Conservation (phyloP, 768 basidiomycete species). For the Nidularia pulvinata region DNA sequence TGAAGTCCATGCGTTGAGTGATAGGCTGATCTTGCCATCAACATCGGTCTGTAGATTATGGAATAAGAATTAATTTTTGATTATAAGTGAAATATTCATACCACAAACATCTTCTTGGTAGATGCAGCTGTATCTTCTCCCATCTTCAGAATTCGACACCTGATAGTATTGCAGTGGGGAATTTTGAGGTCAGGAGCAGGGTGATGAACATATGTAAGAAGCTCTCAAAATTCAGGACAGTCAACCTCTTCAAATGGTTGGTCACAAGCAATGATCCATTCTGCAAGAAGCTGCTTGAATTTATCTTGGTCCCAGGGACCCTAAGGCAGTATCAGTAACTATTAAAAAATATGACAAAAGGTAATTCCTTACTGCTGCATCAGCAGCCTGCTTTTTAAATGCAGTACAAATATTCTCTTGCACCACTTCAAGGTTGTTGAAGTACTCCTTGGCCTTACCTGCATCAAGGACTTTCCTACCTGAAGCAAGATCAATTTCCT, state of each 20-base stretch:
- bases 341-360: neutral
- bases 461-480: neutral
- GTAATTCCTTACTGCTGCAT: neutral
- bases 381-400: neutral
- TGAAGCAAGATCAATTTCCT: neutral
- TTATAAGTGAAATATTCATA: constrained; percentile 1
- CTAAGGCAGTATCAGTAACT: neutral
- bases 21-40: constrained; percentile 13
- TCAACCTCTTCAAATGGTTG: constrained; percentile 4
- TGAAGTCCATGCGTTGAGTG: constrained; percentile 26
- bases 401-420: neutral
- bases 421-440: neutral
- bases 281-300: neutral
- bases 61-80: neutral
- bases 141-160: constrained; percentile 4
- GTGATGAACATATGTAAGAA: constrained; percentile 1
- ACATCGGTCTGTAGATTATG: constrained; percentile 5
- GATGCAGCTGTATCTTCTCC: constrained; percentile 11
- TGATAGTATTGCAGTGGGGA: neutral
- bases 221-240: neutral
- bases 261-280: constrained; percentile 3
- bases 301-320: constrained; percentile 4
- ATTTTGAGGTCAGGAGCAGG: neutral
- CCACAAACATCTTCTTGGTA: constrained; percentile 9
- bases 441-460: neutral